Percentiles rank a stretch among this genome's conserved stretches.
phyloP scores from a whole-genome alignment of 257 asterid genomes.

The Solanum gandarillasii region DNA sequence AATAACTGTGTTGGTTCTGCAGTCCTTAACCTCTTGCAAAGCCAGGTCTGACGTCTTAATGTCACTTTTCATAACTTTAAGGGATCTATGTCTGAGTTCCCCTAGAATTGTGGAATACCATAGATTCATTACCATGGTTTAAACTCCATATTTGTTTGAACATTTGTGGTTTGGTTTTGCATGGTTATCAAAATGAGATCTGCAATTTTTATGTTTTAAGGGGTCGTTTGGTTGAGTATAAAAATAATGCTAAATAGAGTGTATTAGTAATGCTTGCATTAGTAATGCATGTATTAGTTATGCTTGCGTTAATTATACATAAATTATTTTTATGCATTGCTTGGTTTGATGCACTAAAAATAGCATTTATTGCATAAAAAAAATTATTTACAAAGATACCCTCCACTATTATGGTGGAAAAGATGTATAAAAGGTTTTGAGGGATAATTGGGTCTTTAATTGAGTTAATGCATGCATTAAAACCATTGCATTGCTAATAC shows the following conservation, averaged over 20 bases:
- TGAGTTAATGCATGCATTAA: too few species aligned
- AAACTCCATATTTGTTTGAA: neutral
- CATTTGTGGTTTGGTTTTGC: neutral
- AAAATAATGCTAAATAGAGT: too few species aligned
- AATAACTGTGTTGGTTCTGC: slow-evolving; percentile 70
- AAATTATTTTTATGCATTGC: neutral
- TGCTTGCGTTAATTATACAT: neutral
- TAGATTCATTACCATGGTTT: neutral
- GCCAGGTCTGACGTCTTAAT: slow-evolving; percentile 44
- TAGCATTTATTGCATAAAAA: neutral
- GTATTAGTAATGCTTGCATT: neutral
- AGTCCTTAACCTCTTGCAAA: slow-evolving; percentile 90
- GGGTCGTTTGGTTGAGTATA: neutral
- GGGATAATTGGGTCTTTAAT: too few species aligned
- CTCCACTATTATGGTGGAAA: neutral
- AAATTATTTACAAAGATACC: neutral
- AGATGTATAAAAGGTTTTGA: neutral
- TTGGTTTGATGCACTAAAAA: neutral
- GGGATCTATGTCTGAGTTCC: neutral
- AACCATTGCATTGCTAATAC: too few species aligned
- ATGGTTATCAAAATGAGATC: neutral
- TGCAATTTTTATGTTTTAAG: neutral
- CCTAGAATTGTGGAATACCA: neutral
- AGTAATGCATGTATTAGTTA: too few species aligned
- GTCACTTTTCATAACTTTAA: neutral